phyloP scores from a whole-genome alignment of 1,284 basidiomycete species.

The Cutaneotrichosporon curvatum region DNA sequence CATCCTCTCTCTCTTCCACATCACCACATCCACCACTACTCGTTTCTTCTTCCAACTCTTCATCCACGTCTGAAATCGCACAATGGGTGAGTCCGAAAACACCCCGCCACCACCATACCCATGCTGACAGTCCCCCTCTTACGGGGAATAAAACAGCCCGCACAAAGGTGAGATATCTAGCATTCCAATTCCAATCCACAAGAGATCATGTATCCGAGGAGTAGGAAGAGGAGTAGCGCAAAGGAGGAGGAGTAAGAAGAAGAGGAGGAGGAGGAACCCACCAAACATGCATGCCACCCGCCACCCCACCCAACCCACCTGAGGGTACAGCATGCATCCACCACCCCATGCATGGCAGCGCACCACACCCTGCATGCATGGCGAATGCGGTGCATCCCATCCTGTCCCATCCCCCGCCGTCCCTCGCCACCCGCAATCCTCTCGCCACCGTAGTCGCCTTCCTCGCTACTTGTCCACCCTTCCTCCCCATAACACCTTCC shows the following conservation, averaged over 20 bases:
- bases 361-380: slow-evolving; percentile 2
- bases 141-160: slow-evolving; percentile 12
- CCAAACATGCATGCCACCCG: slow-evolving; percentile 1
- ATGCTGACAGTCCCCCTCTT: slow-evolving; percentile 5
- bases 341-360: neutral
- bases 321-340: slow-evolving; percentile 1
- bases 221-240: neutral
- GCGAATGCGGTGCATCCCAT: neutral
- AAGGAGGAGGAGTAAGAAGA: too few relatives aligned
- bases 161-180: slow-evolving; percentile 17
- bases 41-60: neutral
- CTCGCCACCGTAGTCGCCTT: neutral
- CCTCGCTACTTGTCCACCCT: neutral
- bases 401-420: neutral
- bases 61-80: neutral
- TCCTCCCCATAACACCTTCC: neutral
- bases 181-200: neutral
- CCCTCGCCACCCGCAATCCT: neutral
- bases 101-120: neutral
- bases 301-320: neutral
- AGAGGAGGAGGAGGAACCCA: neutral
- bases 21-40: neutral
- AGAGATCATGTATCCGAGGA: neutral
- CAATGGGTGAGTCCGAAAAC: slow-evolving; percentile 8
- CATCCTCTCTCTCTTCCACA: slow-evolving; percentile 2